These are phyloP conservation scores for Bipolaris victoriae DNA, from an alignment of 2,329 filamentous ascomycete species.

Conservation along the genomic window DNA sequence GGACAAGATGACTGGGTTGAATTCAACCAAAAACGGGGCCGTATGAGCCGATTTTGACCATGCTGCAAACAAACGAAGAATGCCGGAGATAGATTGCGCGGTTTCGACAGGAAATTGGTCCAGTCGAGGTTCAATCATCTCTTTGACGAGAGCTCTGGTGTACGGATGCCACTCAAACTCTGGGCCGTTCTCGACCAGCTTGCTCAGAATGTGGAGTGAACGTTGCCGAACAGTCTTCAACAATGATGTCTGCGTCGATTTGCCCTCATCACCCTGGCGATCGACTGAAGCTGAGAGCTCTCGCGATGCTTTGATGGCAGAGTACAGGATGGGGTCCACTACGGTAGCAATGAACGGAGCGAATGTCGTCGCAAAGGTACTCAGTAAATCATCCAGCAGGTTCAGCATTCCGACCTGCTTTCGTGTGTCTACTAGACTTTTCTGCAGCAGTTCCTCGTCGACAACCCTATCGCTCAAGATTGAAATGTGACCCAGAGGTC, in stretches of 20 bases:
- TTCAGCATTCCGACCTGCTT: slow-evolving; percentile 92
- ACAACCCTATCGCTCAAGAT: slow-evolving; percentile 61
- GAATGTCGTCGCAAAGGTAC: slow-evolving; percentile 78
- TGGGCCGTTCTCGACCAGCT: slow-evolving; percentile 76
- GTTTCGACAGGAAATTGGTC: slow-evolving; percentile 82
- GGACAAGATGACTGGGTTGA: slow-evolving; percentile 65
- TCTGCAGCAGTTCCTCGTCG: slow-evolving; percentile 52
- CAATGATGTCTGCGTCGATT: slow-evolving; percentile 58
- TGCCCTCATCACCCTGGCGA: slow-evolving; percentile 32
- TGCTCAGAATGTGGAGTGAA: slow-evolving; percentile 81
- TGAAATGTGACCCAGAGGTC: slow-evolving; percentile 67
- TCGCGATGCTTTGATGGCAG: slow-evolving; percentile 71
- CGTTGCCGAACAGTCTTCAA: slow-evolving; percentile 70
- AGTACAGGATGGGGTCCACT: slow-evolving; percentile 80
- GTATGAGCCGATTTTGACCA: slow-evolving; percentile 75
- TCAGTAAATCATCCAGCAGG: slow-evolving; percentile 86
- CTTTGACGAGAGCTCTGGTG: slow-evolving; percentile 70
- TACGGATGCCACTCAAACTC: slow-evolving; percentile 76
- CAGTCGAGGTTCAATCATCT: slow-evolving; percentile 78
- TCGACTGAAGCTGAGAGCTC: slow-evolving; percentile 37
- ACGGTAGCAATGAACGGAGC: slow-evolving; percentile 70
- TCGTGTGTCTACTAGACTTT: slow-evolving; percentile 67
- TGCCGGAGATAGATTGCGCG: slow-evolving; percentile 83
- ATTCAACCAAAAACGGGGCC: slow-evolving; percentile 71
- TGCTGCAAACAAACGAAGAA: slow-evolving; percentile 78